These are phyloP conservation scores for Ramaria sp. DNA, from an alignment of 768 basidiomycete genomes.

Conservation along the genomic window DNA sequence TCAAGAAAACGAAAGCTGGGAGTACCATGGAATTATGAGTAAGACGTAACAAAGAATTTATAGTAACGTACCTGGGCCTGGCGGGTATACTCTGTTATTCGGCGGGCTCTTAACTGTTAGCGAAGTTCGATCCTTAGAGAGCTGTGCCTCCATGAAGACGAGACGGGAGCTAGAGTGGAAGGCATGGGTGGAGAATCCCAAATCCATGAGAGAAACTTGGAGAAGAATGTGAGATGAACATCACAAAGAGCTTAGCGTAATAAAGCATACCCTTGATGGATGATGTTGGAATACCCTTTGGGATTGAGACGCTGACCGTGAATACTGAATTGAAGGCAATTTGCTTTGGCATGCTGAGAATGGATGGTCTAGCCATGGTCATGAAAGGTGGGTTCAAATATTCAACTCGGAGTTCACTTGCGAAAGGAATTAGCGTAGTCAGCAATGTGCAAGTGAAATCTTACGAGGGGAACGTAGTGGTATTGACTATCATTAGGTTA, in stretches of 20 bases:
- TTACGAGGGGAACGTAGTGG: slow-evolving; percentile 15
- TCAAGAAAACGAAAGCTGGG: slow-evolving; percentile 2
- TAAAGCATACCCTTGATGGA: slow-evolving; percentile 8
- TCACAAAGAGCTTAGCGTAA: background rate
- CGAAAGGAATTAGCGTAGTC: background rate
- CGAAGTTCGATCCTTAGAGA: slow-evolving; percentile 20
- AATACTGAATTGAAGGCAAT: slow-evolving; percentile 26
- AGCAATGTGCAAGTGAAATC: slow-evolving; percentile 29
- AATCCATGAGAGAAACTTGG: slow-evolving; percentile 24
- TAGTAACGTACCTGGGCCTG: slow-evolving; percentile 19
- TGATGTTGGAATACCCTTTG: slow-evolving; percentile 15
- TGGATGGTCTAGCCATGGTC: slow-evolving; percentile 23
- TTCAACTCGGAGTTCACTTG: slow-evolving; percentile 30
- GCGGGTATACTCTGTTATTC: slow-evolving; percentile 26
- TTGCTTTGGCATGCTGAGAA: slow-evolving; percentile 26
- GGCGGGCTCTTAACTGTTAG: slow-evolving; percentile 24
- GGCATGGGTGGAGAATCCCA: slow-evolving; percentile 26
- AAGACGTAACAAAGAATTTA: background rate
- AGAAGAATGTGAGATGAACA: background rate
- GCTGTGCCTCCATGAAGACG: slow-evolving; percentile 22
- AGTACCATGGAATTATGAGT: background rate
- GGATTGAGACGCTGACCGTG: slow-evolving; percentile 24
- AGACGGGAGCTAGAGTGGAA: slow-evolving; percentile 26
- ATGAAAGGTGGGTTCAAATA: slow-evolving; percentile 33
- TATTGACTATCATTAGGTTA: slow-evolving; percentile 7